These are phyloP conservation scores for Fusarium newnesense DNA, from an alignment of 2,329 filamentous ascomycete species.

Conservation along the genomic window DNA sequence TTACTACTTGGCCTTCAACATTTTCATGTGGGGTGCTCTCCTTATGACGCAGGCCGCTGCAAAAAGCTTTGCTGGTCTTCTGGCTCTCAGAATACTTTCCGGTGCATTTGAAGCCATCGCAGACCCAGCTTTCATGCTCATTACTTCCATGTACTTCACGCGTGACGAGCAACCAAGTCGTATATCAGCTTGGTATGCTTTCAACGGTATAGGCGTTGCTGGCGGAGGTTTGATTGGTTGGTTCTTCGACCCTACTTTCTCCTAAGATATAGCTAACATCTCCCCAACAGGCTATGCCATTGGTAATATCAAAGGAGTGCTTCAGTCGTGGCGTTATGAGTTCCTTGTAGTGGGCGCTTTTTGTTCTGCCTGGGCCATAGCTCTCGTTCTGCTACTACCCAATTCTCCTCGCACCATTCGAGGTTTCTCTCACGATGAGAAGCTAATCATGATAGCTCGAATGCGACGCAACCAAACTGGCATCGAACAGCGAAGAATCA, in stretches of 20 bases:
- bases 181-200: slow-evolving; percentile 69
- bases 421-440: slow-evolving; percentile 61
- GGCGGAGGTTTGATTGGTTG: slow-evolving; percentile 60
- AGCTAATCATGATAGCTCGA: slow-evolving; percentile 64
- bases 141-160: slow-evolving; percentile 74
- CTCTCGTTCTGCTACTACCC: slow-evolving; percentile 66
- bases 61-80: slow-evolving; percentile 65
- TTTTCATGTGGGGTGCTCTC: slow-evolving; percentile 65
- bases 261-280: neutral
- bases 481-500: slow-evolving; percentile 66
- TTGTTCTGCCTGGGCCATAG: slow-evolving; percentile 68
- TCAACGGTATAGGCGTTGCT: slow-evolving; percentile 68
- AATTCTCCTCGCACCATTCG: slow-evolving; percentile 66
- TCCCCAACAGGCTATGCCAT: slow-evolving; percentile 61
- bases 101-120: slow-evolving; percentile 71
- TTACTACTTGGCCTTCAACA: slow-evolving; percentile 55
- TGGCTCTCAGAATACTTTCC: slow-evolving; percentile 67
- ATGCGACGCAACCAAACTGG: slow-evolving; percentile 68
- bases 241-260: neutral
- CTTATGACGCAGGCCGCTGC: slow-evolving; percentile 63
- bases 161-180: slow-evolving; percentile 69
- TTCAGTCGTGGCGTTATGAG: slow-evolving; percentile 73
- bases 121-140: slow-evolving; percentile 66
- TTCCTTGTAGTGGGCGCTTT: slow-evolving; percentile 72
- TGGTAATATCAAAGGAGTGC: slow-evolving; percentile 65